Conservation (phyloP, 2,329 filamentous ascomycete genomes). For the Lojkania enalia region DNA sequence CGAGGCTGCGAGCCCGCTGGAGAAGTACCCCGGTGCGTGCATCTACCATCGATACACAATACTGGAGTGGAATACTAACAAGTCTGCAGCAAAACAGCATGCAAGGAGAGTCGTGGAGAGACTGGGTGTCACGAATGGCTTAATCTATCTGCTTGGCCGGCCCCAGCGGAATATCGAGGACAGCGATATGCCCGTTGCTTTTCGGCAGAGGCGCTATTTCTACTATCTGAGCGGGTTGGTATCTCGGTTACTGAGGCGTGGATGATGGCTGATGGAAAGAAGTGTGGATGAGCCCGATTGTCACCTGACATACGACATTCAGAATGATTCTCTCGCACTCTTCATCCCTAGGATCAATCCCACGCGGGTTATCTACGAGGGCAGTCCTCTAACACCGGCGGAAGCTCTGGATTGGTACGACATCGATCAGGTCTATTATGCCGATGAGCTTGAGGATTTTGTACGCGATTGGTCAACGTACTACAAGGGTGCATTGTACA, state of each 20-base stretch:
- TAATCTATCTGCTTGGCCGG: constrained; percentile 61
- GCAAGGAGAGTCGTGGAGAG: constrained; percentile 42
- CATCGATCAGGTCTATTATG: constrained; percentile 70
- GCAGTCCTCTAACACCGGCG: constrained; percentile 61
- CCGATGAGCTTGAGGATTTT: constrained; percentile 34
- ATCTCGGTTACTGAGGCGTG: neutral
- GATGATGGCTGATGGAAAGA: constrained; percentile 18
- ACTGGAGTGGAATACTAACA: constrained; percentile 5
- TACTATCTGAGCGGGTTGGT: constrained; percentile 61
- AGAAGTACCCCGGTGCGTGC: constrained; percentile 49
- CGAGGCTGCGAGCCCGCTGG: constrained; percentile 34
- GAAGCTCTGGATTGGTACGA: constrained; percentile 67
- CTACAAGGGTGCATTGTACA: constrained; percentile 33
- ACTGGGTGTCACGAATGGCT: constrained; percentile 42
- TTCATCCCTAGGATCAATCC: constrained; percentile 74
- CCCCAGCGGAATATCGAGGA: constrained; percentile 57
- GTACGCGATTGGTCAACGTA: constrained; percentile 37
- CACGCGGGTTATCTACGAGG: constrained; percentile 65
- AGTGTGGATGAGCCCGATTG: constrained; percentile 57
- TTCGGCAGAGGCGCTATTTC: constrained; percentile 64
- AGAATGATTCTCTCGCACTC: constrained; percentile 65
- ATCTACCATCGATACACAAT: no score
- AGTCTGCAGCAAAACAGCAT: constrained; percentile 44
- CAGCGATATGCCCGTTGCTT: constrained; percentile 60
- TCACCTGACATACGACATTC: constrained; percentile 61